Evolutionary conservation across 257 asterid species (phyloP).

Genomic region (Nicotiana knightiana): DNA sequence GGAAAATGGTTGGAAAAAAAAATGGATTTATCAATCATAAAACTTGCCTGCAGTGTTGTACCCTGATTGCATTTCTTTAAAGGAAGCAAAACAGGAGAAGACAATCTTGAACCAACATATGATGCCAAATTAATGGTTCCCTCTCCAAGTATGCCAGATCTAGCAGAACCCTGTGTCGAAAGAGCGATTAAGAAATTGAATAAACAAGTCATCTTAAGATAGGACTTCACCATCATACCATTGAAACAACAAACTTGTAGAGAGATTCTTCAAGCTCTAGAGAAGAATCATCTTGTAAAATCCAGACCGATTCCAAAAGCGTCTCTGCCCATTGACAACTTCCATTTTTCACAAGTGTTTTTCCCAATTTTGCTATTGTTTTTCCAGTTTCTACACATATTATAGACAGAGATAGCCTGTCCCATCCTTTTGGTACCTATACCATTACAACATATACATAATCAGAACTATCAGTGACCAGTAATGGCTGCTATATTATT

Average conservation of each 20-base stretch:
- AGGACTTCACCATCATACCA: constrained; percentile 30
- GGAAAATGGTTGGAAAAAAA: background rate
- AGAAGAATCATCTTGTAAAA: constrained; percentile 44
- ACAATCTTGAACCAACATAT: constrained; percentile 36
- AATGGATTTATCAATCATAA: background rate
- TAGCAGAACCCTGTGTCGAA: constrained; percentile 56
- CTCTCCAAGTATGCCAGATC: constrained; percentile 80
- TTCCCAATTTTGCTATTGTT: constrained; percentile 55
- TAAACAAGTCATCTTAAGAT: background rate
- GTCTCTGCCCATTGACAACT: constrained; percentile 79
- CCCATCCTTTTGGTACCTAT: constrained; percentile 99
- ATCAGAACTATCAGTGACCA: background rate
- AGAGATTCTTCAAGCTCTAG: constrained; percentile 54
- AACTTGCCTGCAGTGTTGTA: constrained; percentile 58
- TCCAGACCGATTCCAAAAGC: constrained; percentile 56
- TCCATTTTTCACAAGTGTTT: constrained; percentile 62
- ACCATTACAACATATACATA: background rate
- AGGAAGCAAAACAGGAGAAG: constrained; percentile 63
- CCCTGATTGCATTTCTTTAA: constrained; percentile 68
- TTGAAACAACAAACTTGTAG: constrained; percentile 61
- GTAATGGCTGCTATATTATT: background rate
- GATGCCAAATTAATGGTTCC: constrained; percentile 50
- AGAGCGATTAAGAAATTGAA: background rate
- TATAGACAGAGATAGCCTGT: constrained; percentile 55
- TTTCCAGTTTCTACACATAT: constrained; percentile 68